A percentile compares a stretch with the other conserved stretches of the same genome.
phyloP scores from a whole-genome alignment of 202 grass and related monocot genomes.

The Digitaria exilis region DNA sequence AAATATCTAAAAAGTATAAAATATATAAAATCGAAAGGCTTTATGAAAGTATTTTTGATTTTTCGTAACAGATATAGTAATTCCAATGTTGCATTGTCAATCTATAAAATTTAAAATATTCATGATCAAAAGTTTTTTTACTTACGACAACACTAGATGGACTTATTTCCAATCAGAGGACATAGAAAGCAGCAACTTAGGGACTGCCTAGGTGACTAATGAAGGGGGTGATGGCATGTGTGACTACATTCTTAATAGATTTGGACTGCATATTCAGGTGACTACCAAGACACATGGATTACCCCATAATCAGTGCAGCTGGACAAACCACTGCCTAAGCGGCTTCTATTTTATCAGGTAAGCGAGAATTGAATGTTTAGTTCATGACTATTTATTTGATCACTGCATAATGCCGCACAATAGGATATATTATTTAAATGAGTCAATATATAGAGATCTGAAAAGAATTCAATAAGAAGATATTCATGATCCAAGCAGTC shows the following conservation, averaged over 20 bases:
- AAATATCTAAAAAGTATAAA: too few species aligned
- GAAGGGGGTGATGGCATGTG: neutral
- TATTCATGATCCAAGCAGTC: neutral
- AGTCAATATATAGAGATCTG: slow-evolving; percentile 22
- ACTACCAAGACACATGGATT: neutral
- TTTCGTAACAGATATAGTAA: too few species aligned
- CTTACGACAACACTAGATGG: too few species aligned
- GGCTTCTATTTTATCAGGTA: neutral
- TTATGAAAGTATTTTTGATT: too few species aligned
- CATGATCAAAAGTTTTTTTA: too few species aligned
- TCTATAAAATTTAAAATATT: too few species aligned
- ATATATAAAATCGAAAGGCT: too few species aligned
- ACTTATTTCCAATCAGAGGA: too few species aligned
- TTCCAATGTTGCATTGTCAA: too few species aligned
- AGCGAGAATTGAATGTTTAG: neutral
- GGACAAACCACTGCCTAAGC: neutral
- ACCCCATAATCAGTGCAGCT: neutral
- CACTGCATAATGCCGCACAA: neutral
- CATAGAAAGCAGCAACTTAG: neutral
- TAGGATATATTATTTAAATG: neutral
- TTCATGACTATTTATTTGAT: slow-evolving; percentile 3
- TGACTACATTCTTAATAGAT: neutral
- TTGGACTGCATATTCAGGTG: too few species aligned
- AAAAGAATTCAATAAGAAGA: slow-evolving; percentile 6
- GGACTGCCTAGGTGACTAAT: neutral